A percentile compares a stretch with the other conserved stretches of the same genome.
phyloP scores from a whole-genome alignment of 805 yeast genomes.

The Candida caryicola region DNA sequence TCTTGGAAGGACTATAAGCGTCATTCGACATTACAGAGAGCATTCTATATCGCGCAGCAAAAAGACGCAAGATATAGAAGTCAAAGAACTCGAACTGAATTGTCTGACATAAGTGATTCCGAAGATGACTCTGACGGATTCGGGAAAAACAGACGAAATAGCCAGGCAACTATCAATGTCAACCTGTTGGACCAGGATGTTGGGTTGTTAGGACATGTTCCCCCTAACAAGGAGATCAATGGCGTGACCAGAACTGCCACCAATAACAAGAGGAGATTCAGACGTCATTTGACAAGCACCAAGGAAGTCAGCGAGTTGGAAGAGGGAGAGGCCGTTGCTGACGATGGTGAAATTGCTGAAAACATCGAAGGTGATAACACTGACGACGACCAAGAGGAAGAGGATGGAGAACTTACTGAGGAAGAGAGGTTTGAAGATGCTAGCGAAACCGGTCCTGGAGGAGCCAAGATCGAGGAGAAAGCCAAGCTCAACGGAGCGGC shows the following conservation, averaged over 20 bases:
- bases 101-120: slow-evolving; percentile 9
- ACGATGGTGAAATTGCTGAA: slow-evolving; percentile 2
- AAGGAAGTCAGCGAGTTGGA: slow-evolving; percentile 2
- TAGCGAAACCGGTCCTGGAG: not conserved
- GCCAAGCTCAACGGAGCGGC: not conserved
- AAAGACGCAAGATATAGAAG: slow-evolving; percentile 32
- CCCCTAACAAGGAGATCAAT: slow-evolving; percentile 16
- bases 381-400: slow-evolving; percentile 3
- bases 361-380: slow-evolving; percentile 5
- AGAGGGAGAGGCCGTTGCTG: too few relatives aligned
- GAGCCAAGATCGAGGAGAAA: not conserved
- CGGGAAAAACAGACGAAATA: slow-evolving; percentile 9
- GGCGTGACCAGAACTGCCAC: not conserved
- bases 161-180: slow-evolving; percentile 27
- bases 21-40: slow-evolving; percentile 56
- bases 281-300: slow-evolving; percentile 5
- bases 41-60: slow-evolving; percentile 46
- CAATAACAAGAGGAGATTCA: slow-evolving; percentile 5
- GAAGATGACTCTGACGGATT: slow-evolving; percentile 5
- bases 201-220: slow-evolving; percentile 37
- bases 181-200: slow-evolving; percentile 26
- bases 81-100: slow-evolving; percentile 15
- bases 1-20: slow-evolving; percentile 89
- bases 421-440: not conserved
- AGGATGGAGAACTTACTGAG: not conserved